Evolutionary conservation across 2,329 filamentous ascomycete species (phyloP).

Genomic region (Colletotrichum sp.): DNA sequence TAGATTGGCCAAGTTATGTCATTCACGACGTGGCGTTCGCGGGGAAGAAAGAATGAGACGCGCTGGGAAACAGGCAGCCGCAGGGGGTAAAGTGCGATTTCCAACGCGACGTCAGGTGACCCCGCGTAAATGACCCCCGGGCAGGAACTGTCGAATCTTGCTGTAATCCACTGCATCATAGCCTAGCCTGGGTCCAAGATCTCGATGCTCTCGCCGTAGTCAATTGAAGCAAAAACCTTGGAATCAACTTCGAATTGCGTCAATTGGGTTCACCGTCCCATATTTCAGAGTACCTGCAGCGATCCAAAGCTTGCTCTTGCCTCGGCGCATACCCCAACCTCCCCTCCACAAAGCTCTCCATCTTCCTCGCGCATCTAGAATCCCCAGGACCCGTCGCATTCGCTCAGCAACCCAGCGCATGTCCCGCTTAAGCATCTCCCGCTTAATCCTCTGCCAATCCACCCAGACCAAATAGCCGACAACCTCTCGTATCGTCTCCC

Average conservation of each 20-base stretch:
- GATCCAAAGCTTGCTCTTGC: not conserved
- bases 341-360: not conserved
- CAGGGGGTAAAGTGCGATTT: not conserved
- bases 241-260: not conserved
- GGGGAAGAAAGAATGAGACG: not conserved
- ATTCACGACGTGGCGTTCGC: slow-evolving; percentile 8
- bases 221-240: not conserved
- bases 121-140: slow-evolving; percentile 15
- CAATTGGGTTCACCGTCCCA: not conserved
- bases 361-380: not conserved
- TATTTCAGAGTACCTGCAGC: not conserved
- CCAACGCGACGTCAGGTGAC: slow-evolving; percentile 47
- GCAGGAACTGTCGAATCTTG: not conserved
- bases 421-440: not conserved
- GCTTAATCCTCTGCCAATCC: not conserved
- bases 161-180: not conserved
- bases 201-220: not conserved
- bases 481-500: not conserved
- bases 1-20: not conserved
- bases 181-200: not conserved
- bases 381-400: not conserved
- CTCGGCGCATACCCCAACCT: not conserved
- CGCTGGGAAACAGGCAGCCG: slow-evolving; percentile 7
- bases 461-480: not conserved
- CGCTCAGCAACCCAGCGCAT: not conserved